phyloP scores from a whole-genome alignment of 192 early-diverging fungal species.

The Podila clonocystis region DNA sequence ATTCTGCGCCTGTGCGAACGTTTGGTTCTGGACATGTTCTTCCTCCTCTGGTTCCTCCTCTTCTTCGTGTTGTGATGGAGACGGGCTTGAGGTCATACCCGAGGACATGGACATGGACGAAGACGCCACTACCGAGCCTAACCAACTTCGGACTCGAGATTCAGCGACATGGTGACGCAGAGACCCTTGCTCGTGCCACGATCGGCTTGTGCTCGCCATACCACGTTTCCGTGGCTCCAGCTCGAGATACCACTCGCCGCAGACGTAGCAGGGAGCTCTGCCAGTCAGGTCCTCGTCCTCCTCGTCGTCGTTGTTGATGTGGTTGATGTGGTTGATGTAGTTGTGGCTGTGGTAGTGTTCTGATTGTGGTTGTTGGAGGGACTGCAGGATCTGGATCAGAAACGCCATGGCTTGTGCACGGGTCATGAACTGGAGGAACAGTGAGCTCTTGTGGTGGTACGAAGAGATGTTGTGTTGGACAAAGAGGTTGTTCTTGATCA shows the following conservation, averaged over 20 bases:
- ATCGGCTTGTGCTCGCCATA: slow-evolving; percentile 9
- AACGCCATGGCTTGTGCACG: slow-evolving; percentile 49
- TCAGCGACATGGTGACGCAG: slow-evolving; percentile 36
- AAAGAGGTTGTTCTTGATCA: slow-evolving; percentile 20
- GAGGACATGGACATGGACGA: background rate
- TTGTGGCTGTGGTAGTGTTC: background rate
- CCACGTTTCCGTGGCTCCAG: slow-evolving; percentile 16
- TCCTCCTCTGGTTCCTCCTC: background rate
- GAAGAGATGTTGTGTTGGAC: background rate
- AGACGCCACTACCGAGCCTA: slow-evolving; percentile 32
- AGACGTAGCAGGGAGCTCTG: background rate
- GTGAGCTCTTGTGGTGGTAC: background rate
- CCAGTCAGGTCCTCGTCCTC: background rate
- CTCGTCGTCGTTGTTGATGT: background rate
- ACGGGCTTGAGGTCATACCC: background rate
- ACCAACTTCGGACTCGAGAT: slow-evolving; percentile 21
- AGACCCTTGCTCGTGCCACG: slow-evolving; percentile 36
- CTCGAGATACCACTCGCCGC: slow-evolving; percentile 41
- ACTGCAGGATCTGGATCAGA: slow-evolving; percentile 18
- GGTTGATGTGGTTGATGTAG: background rate
- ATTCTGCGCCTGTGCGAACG: too few relatives aligned
- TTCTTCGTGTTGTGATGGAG: background rate
- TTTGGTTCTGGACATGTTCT: background rate
- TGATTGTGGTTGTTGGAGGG: background rate
- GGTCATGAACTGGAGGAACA: slow-evolving; percentile 28